Base-by-base conservation (phyloP, 495 filamentous ascomycete species). In the Hypoxylon perforatum region DNA sequence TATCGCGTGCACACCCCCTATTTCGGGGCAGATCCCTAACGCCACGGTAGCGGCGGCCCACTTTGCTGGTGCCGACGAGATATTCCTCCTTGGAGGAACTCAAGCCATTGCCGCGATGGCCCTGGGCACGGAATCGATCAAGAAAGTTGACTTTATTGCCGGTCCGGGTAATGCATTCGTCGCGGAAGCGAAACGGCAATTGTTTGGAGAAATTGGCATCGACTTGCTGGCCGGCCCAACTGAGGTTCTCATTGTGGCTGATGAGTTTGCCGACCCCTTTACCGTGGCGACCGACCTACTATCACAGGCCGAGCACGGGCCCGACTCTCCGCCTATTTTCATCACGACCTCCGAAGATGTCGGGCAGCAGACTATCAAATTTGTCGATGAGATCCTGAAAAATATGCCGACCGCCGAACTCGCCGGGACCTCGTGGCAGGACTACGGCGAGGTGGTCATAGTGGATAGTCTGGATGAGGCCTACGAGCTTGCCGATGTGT, bases 31-130 rank as follows among this genome's bases (percentile, higher is more conserved):
- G 57, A 79, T 86, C 47, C 83, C 84, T 0, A 72, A 72, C 49
- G 77, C 78, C 8, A 85, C 84, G 0, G 75, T 86, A 7, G 82
- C 84, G 1, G 84, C 84, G 0, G 84, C 84, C 74, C 75, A 81
- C 67, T 73, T 81, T n/a, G 84, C 84, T 8, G 82, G 83, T 2
- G 84, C 84, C 0, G 84, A 85, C 59, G 75, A 80, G 19, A 85
- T 85, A 48, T 84, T 77, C 71, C 69, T 85, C 38, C 76, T 86
- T 1, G 83, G 84, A 0, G 83, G 84, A 0, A 83, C 84, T 0
- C 84, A 86, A 59, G 82, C 84, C 7, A 73, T 85, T 47, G 86
- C 88, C 2, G 88, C 87, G 22, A 88, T 91, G 85, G 87, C 88
- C 3, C 79, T 90, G 56, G 88, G 88, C n/a, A 90, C 88, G 0